Evolutionary conservation across 148 eudicot genomes (phyloP).

Genomic region (Vaccinium vitisidaea): DNA sequence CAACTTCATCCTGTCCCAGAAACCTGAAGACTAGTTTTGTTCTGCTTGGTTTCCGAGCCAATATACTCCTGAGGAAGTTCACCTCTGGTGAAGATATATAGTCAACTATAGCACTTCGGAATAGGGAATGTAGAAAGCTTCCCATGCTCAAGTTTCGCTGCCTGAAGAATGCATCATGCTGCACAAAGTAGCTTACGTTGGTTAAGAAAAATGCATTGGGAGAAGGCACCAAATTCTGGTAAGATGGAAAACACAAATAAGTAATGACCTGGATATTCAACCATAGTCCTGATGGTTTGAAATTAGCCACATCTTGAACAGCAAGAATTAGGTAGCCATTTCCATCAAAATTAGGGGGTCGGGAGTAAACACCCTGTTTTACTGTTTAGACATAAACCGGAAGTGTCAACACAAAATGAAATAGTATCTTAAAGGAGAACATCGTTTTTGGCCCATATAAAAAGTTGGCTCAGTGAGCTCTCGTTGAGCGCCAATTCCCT

Average conservation of each 20-base stretch:
- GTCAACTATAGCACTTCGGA: constrained; percentile 43
- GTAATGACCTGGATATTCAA: constrained; percentile 68
- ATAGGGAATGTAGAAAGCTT: constrained; percentile 47
- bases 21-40: constrained; percentile 73
- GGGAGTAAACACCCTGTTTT: constrained; percentile 46
- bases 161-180: constrained; percentile 75
- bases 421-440: constrained; percentile 7
- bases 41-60: constrained; percentile 40
- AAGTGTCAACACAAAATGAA: background rate
- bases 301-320: constrained; percentile 42
- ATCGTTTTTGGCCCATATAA: background rate
- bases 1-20: constrained; percentile 40
- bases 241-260: background rate
- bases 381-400: constrained; percentile 34
- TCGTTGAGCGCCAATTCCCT: background rate
- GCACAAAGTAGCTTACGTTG: constrained; percentile 22
- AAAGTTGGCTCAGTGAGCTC: no score
- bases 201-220: background rate
- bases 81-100: constrained; percentile 90
- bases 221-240: background rate
- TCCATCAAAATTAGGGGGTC: constrained; percentile 43
- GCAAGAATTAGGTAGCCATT: constrained; percentile 38
- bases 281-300: constrained; percentile 61
- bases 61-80: constrained; percentile 58
- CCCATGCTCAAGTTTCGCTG: constrained; percentile 74